Percentiles rank a stretch among this genome's conserved stretches.
These are phyloP conservation scores for Lactarius deliciosus DNA, from an alignment of 768 basidiomycete genomes.

Conservation along the genomic window DNA sequence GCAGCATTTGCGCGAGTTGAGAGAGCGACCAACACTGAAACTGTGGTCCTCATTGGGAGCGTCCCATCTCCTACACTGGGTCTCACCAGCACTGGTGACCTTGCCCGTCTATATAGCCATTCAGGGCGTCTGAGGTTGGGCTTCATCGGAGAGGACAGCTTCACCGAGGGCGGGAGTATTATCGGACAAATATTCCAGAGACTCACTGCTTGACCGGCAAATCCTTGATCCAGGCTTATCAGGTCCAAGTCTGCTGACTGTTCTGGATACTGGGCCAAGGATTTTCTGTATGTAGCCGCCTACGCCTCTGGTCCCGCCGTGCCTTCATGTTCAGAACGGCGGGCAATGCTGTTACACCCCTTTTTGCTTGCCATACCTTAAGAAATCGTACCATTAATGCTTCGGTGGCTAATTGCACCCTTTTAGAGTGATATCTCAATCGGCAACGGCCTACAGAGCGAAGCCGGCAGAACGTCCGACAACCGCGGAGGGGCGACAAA, in stretches of 20 bases:
- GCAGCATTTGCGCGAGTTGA: conserved; percentile 11
- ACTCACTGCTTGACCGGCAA: conserved; percentile 10
- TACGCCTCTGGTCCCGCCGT: background rate
- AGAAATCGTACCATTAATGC: conserved; percentile 16
- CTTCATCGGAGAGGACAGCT: conserved; percentile 24
- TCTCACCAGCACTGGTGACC: conserved; percentile 6
- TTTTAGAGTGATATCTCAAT: conserved; percentile 19
- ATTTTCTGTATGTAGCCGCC: conserved; percentile 11
- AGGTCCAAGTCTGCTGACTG: conserved; percentile 13
- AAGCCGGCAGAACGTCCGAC: conserved; percentile 28
- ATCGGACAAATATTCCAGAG: conserved; percentile 17
- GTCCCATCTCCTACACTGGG: conserved; percentile 10
- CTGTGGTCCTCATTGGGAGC: conserved; percentile 19
- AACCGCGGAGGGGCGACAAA: conserved; percentile 29
- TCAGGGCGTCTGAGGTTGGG: conserved; percentile 23
- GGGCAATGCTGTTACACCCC: conserved; percentile 10
- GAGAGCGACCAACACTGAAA: conserved; percentile 16
- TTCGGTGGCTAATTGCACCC: conserved; percentile 11
- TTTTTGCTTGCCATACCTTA: conserved; percentile 17
- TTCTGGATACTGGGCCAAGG: conserved; percentile 7
- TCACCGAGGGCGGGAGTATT: conserved; percentile 18
- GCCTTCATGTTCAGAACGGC: conserved; percentile 9
- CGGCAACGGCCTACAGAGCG: conserved; percentile 5
- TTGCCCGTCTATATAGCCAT: conserved; percentile 16
- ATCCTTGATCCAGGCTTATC: conserved; percentile 7